These are phyloP conservation scores for Solanum infundibuliforme DNA, from an alignment of 257 asterid species.

Conservation along the genomic window DNA sequence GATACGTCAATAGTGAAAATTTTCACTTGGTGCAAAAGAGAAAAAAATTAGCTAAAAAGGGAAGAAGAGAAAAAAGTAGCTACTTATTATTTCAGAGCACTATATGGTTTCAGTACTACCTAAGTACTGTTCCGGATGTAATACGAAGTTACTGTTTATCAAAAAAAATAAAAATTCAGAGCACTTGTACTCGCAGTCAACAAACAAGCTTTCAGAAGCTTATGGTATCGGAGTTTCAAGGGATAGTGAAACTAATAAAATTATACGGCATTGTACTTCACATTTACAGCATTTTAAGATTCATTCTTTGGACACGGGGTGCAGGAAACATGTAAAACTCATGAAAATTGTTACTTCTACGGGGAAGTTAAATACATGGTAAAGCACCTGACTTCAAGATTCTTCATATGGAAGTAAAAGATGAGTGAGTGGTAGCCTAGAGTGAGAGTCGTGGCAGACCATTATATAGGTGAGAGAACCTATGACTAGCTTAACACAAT, in stretches of 20 bases:
- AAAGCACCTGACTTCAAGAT: neutral
- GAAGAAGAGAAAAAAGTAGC: neutral
- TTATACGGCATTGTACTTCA: neutral
- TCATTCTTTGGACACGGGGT: neutral
- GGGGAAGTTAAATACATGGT: neutral
- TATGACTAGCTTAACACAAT: neutral
- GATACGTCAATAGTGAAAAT: constrained; percentile 2
- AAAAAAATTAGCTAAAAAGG: neutral
- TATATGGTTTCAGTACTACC: neutral
- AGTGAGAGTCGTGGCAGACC: neutral
- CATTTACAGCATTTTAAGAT: neutral
- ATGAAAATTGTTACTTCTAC: neutral
- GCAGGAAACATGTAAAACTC: neutral
- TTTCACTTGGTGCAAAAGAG: constrained; percentile 7
- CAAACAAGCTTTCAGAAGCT: neutral
- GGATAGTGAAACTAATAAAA: neutral
- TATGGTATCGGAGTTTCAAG: neutral
- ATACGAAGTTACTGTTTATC: neutral
- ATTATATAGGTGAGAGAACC: neutral
- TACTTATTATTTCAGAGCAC: neutral
- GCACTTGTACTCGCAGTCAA: neutral
- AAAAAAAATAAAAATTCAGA: neutral
- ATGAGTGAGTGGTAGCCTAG: neutral
- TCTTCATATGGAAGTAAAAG: neutral
- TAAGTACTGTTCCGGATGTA: neutral